Conservation (phyloP, 805 yeast genomes). For the Ogataea kodamae region DNA sequence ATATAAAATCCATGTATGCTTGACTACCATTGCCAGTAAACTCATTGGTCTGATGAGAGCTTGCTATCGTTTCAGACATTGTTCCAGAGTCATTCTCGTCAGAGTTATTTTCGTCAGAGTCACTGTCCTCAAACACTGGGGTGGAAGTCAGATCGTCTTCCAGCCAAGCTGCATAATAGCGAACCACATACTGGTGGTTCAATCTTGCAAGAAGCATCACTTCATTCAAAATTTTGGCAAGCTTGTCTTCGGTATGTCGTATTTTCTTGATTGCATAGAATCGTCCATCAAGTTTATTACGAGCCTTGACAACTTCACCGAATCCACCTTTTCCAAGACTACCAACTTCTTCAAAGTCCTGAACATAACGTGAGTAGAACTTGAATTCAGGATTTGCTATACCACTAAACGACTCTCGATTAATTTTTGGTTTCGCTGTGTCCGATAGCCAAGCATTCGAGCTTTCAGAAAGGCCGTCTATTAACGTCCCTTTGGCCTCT, state of each 20-base stretch:
- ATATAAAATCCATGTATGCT: constrained; percentile 60
- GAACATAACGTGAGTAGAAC: constrained; percentile 67
- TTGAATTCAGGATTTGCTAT: constrained; percentile 19
- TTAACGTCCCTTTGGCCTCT: constrained; percentile 1
- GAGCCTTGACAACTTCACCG: constrained; percentile 97
- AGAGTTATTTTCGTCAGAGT: constrained; percentile 30
- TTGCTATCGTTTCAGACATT: too few relatives aligned
- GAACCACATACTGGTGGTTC: constrained; percentile 92
- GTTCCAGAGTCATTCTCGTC: too few relatives aligned
- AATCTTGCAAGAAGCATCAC: constrained; percentile 88
- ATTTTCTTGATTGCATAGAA: constrained; percentile 93
- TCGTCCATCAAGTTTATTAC: constrained; percentile 90
- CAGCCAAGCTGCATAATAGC: constrained; percentile 97
- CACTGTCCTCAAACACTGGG: constrained; percentile 18
- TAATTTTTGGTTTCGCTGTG: constrained; percentile 13
- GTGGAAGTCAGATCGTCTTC: constrained; percentile 55
- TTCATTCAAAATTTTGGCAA: constrained; percentile 81
- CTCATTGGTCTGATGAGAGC: constrained; percentile 24
- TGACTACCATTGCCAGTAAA: constrained; percentile 31
- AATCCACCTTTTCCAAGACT: constrained; percentile 91
- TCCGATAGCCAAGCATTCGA: constrained; percentile 17
- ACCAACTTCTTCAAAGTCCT: constrained; percentile 94
- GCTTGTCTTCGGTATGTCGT: constrained; percentile 72
- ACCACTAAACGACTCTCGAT: constrained; percentile 30
- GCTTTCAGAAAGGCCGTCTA: constrained; percentile 21